Evolutionary conservation across 345 rosid genomes (phyloP).

Genomic region (Eucalyptus brandiana): DNA sequence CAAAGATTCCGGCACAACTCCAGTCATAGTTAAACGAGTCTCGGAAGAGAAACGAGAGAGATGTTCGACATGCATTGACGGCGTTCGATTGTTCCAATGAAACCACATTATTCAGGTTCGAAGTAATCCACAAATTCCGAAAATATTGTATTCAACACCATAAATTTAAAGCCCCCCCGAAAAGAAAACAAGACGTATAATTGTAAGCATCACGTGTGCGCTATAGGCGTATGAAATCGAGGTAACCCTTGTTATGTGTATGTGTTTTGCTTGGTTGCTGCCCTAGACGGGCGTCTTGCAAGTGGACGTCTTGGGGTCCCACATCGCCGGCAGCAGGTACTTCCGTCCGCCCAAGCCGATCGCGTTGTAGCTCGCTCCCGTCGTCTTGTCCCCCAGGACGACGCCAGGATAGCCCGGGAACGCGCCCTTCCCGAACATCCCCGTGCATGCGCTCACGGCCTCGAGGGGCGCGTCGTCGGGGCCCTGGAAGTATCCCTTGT

Average conservation of each 20-base stretch:
- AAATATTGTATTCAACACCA: neutral
- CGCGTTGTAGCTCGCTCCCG: constrained; percentile 62
- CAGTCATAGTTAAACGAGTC: neutral
- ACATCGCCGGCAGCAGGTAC: constrained; percentile 82
- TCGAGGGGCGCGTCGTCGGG: constrained; percentile 55
- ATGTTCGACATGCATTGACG: neutral
- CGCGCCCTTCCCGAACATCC: constrained; percentile 61
- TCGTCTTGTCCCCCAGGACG: constrained; percentile 38
- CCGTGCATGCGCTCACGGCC: constrained; percentile 77
- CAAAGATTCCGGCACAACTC: neutral
- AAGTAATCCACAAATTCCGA: neutral
- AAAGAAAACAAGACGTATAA: neutral
- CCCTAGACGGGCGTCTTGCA: constrained; percentile 47
- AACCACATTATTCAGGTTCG: neutral
- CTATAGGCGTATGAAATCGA: neutral
- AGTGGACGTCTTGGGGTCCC: constrained; percentile 62
- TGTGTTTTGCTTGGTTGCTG: neutral
- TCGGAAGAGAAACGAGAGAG: neutral
- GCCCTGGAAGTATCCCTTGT: constrained; percentile 65
- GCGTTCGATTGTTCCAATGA: neutral
- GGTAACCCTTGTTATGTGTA: neutral
- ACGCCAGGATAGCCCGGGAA: constrained; percentile 73
- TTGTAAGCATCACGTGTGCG: neutral
- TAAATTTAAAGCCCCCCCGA: neutral
- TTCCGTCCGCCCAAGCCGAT: constrained; percentile 48